A percentile compares a stretch with the other conserved stretches of the same genome.
phyloP scores from a whole-genome alignment of 2,329 filamentous ascomycete species.

The Arthrobotrys entomopaga region DNA sequence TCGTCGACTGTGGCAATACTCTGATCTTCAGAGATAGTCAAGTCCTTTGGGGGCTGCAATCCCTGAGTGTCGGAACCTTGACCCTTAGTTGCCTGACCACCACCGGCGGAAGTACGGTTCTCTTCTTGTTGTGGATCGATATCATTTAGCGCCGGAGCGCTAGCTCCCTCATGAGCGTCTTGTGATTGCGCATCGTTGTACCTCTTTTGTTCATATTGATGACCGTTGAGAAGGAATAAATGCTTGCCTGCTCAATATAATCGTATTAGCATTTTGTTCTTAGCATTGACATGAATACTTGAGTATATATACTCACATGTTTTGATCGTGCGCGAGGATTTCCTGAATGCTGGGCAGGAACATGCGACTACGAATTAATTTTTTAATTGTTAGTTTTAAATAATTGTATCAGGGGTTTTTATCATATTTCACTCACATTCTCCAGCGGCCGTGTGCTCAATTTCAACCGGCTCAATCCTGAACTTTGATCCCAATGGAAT shows the following conservation, averaged over 20 bases:
- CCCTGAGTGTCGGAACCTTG: no score
- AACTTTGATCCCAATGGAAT: constrained; percentile 31
- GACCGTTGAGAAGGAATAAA: constrained; percentile 36
- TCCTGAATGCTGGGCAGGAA: constrained; percentile 26
- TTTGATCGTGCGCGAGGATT: constrained; percentile 20
- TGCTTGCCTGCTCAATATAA: constrained; percentile 28
- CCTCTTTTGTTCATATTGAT: constrained; percentile 35
- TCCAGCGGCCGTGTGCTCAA: constrained; percentile 10
- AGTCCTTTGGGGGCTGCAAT: no score
- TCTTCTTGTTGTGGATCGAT: neutral
- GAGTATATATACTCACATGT: constrained; percentile 28
- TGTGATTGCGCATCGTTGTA: neutral
- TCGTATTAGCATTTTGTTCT: neutral
- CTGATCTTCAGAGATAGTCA: no score
- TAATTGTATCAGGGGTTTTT: neutral
- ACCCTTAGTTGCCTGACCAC: no score
- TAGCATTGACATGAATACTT: neutral
- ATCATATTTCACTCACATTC: constrained; percentile 12
- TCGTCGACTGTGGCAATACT: no score
- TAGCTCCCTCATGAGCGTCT: neutral
- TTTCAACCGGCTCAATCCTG: constrained; percentile 19
- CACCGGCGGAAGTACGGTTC: no score
- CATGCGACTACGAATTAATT: no score
- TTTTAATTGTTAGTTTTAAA: neutral
- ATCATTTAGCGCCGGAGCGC: neutral